Evolutionary conservation across 108 stramenopile genomes (phyloP), one percentile per base, ranked within the genome.

Genomic region (Poteriospumella lacustris): DNA sequence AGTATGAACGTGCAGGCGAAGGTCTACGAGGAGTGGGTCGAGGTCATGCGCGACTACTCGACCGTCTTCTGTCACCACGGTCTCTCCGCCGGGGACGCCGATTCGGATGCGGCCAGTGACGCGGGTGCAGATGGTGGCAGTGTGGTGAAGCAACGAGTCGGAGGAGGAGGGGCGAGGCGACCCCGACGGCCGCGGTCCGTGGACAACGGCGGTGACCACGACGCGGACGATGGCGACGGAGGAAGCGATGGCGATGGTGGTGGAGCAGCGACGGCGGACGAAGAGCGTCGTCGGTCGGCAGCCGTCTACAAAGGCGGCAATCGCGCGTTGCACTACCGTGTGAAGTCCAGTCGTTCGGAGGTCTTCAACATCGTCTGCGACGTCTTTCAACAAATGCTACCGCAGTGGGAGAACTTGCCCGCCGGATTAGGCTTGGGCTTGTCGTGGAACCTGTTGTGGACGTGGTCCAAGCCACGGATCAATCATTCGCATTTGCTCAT

Each of bases 401-500:
- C 43, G 26, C 26, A 73, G 31, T 68, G 64, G 64, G 40, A 36
- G 36, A 33, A 38, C 3, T 24, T 73, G 42, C 70, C 70, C 36
- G 19, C 3, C 31, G 70, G 33, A 9, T 56, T 78, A 12, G 76
- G 78, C 15, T 52, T 80, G 12, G 80, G 75, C n/a, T 28, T 58
- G 38, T 52, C 79, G 58, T 85, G 87, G 89, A 86, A 89, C 70
- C 28, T 89, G 43, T 73, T 89, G 26, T 89, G 89, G 89, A 87
- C 87, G n/a, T 89, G 89, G 89, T 47, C 76, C 1, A 86, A 86
- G 84, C 88, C 89, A 15, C 83, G 79, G 42, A 83, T 89, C 9
- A 56, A 85, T 34, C 82, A 82, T 40, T 64, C 56, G 39, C 81
- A 62, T 43, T 83, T 89, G 5, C 83, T 89, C n/a, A 19, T 42